Conservation (phyloP, 306 rosid genomes). For the Hippophae rhamnoides region DNA sequence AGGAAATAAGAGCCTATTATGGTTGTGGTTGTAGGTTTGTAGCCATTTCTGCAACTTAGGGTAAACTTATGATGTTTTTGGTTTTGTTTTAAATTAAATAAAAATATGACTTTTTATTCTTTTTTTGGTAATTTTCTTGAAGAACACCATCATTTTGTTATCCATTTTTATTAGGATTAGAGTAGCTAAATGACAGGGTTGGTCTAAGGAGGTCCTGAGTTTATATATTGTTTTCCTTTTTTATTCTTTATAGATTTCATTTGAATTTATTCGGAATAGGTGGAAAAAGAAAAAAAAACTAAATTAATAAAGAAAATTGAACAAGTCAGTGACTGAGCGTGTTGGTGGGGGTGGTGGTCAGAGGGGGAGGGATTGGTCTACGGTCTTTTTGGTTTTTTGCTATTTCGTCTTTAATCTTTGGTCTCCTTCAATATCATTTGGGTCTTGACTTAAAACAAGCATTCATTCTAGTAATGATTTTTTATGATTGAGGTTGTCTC, state of each 20-base stretch:
- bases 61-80: too few species aligned
- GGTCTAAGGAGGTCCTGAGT: slow-evolving; percentile 12
- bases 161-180: slow-evolving; percentile 19
- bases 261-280: not conserved
- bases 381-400: slow-evolving; percentile 16
- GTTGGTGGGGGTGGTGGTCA: slow-evolving; percentile 4
- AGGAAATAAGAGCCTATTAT: too few species aligned
- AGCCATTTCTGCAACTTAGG: too few species aligned
- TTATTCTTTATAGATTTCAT: slow-evolving; percentile 6
- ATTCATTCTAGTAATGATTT: slow-evolving; percentile 32
- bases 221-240: not conserved
- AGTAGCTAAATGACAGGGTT: not conserved
- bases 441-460: slow-evolving; percentile 20
- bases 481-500: slow-evolving; percentile 14
- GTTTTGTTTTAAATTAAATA: slow-evolving; percentile 5
- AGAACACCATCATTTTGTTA: slow-evolving; percentile 26
- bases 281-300: not conserved
- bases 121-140: slow-evolving; percentile 34
- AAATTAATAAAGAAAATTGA: slow-evolving; percentile 4
- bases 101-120: not conserved
- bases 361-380: slow-evolving; percentile 6
- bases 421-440: slow-evolving; percentile 20
- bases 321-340: slow-evolving; percentile 9
- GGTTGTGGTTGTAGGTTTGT: too few species aligned
- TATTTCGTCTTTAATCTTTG: not conserved